Evolutionary conservation across 2,329 filamentous ascomycete genomes (phyloP), one percentile per base, ranked within the genome.

Genomic region (Diaporthe sp.): DNA sequence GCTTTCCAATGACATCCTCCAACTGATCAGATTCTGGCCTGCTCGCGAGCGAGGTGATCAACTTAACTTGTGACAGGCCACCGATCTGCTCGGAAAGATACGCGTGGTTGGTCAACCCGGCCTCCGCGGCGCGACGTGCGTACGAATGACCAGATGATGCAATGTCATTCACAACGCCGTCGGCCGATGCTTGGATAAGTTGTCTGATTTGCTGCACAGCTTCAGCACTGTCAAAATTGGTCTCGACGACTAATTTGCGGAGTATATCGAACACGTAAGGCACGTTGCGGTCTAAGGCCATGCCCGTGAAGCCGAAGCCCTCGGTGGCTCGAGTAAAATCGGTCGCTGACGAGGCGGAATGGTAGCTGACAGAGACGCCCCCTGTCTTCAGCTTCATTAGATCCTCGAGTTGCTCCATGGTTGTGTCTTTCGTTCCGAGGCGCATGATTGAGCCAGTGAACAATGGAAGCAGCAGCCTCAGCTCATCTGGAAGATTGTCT

Each of bases 371-470:
- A 3, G 93, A 94, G 51, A 99, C 91, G 13, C 97, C 97, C 28
- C 97, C 97, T 1, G 97, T 98, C 86, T 97, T 98, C 42, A 98
- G 89, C 84, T 98, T 98, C 83, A 99, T 98, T 73, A 96, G 85
- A 81, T 98, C 97, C 84, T 99, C 97, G 71, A 98, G 90, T 83
- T 98, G 93, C 83, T 98, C 97, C 94, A 98, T 98, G 0, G 92
- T 92, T 88, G 94, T 94, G 76, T 92, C 91, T 80, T 94, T 94
- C 3, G 96, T 99, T 20, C 97, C 97, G 12, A 99, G 90, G 28
- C 97, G 93, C 94, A 98, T 97, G 77, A 99, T 92, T 51, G 94
- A 93, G 82, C 98, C 96, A 20, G 94, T 95, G 82, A 98, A 98
- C 0, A 99, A 87, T 0, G 97, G 97, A 65, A 98, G 90, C 75